These are phyloP conservation scores for Colletotrichum musicola DNA, from an alignment of 2,329 filamentous ascomycete species.

Conservation along the genomic window DNA sequence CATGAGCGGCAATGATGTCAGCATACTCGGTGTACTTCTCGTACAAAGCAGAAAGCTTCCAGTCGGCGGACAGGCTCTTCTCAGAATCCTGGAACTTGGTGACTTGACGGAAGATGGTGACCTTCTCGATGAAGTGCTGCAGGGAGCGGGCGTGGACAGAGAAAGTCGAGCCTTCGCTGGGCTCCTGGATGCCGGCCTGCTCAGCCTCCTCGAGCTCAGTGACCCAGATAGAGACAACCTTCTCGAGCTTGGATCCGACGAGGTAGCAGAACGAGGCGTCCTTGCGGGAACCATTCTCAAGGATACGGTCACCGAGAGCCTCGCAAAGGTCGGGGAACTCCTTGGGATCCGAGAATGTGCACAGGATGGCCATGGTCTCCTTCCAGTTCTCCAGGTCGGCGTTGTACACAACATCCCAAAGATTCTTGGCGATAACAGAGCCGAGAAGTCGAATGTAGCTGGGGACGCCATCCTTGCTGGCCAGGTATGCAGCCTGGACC, in stretches of 20 bases:
- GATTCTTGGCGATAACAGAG: conserved; percentile 94
- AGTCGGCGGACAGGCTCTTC: conserved; percentile 77
- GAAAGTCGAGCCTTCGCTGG: conserved; percentile 82
- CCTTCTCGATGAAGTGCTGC: conserved; percentile 97
- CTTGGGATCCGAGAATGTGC: conserved; percentile 90
- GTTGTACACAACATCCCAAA: conserved; percentile 98
- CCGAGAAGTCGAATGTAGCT: conserved; percentile 93
- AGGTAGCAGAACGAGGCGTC: conserved; percentile 98
- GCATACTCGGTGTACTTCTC: conserved; percentile 98
- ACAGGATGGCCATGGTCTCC: conserved; percentile 94
- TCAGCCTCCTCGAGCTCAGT: conserved; percentile 89
- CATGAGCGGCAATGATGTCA: conserved; percentile 91
- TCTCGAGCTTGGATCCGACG: conserved; percentile 95
- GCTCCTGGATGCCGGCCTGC: conserved; percentile 77
- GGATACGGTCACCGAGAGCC: conserved; percentile 89
- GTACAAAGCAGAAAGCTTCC: conserved; percentile 91
- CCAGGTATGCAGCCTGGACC: conserved; percentile 91
- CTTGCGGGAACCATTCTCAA: conserved; percentile 82
- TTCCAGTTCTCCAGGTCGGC: conserved; percentile 95
- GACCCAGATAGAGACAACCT: conserved; percentile 96
- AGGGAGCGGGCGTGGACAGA: conserved; percentile 90
- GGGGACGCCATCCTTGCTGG: conserved; percentile 82
- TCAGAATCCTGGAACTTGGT: conserved; percentile 91
- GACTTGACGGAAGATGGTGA: conserved; percentile 94
- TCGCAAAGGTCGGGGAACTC: conserved; percentile 97